These are phyloP conservation scores for Phytophthora pluvialis DNA, from an alignment of 352 stramenopile genomes.

Conservation along the genomic window DNA sequence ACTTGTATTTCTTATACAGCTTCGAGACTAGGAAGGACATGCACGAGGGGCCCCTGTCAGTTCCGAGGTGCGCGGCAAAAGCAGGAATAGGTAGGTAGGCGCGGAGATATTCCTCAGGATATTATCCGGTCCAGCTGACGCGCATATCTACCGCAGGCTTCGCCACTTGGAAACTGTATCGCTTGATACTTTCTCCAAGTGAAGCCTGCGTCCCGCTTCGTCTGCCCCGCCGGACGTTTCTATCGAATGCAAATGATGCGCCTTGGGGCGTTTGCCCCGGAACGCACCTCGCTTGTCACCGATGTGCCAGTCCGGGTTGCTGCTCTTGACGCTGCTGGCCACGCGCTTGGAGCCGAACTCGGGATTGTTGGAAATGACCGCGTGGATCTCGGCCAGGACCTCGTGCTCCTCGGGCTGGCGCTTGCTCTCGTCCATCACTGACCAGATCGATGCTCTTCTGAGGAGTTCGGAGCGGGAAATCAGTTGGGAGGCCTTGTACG, in stretches of 20 bases:
- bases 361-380: slow-evolving; percentile 62
- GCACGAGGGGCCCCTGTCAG: slow-evolving; percentile 3
- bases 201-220: slow-evolving; percentile 3
- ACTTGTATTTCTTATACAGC: slow-evolving; percentile 76
- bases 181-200: slow-evolving; percentile 8
- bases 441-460: slow-evolving; percentile 20
- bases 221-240: slow-evolving; percentile 15
- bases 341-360: slow-evolving; percentile 81
- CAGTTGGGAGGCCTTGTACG: slow-evolving; percentile 18
- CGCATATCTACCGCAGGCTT: slow-evolving; percentile 16
- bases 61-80: slow-evolving; percentile 13
- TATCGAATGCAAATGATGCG: slow-evolving; percentile 13
- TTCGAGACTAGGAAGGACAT: slow-evolving; percentile 65
- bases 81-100: slow-evolving; percentile 7
- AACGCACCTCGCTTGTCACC: slow-evolving; percentile 75
- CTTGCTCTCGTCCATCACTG: slow-evolving; percentile 55
- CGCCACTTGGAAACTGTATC: slow-evolving; percentile 24
- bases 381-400: slow-evolving; percentile 62
- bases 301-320: slow-evolving; percentile 73
- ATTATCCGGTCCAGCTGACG: slow-evolving; percentile 1
- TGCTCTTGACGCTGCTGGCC: slow-evolving; percentile 58
- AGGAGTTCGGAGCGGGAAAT: slow-evolving; percentile 24
- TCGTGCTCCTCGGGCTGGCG: slow-evolving; percentile 68
- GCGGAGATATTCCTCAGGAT: not conserved
- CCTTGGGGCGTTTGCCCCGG: slow-evolving; percentile 4